Evolutionary conservation across 352 stramenopile species (phyloP).

Genomic region (Globisporangium sylvaticum): DNA sequence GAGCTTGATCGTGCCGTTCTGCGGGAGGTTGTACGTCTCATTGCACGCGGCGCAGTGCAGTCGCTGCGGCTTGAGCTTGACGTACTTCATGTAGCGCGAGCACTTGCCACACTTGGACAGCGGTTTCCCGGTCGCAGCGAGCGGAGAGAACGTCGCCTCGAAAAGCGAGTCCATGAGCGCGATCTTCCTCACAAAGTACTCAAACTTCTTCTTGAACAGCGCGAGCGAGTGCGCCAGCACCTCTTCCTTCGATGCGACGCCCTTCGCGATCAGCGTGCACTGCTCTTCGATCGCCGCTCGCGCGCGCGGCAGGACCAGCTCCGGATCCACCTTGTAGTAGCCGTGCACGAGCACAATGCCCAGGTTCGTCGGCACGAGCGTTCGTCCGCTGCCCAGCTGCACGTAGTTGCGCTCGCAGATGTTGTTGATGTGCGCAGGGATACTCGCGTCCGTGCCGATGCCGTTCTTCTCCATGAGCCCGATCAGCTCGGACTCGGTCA

Average conservation of each 20-base stretch:
- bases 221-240: constrained; percentile 36
- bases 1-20: constrained; percentile 34
- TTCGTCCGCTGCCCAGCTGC: constrained; percentile 43
- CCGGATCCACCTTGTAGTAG: constrained; percentile 70
- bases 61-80: constrained; percentile 36
- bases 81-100: constrained; percentile 52
- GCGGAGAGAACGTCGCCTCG: constrained; percentile 52
- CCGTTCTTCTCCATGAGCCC: constrained; percentile 80
- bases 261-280: constrained; percentile 77
- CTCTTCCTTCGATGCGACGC: constrained; percentile 33
- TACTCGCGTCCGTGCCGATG: constrained; percentile 77
- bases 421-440: constrained; percentile 84
- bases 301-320: constrained; percentile 68
- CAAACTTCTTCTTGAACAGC: constrained; percentile 47
- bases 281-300: constrained; percentile 80
- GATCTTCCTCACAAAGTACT: constrained; percentile 51
- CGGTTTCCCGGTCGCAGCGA: constrained; percentile 38
- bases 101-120: constrained; percentile 55
- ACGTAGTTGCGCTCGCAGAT: constrained; percentile 82
- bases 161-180: constrained; percentile 63
- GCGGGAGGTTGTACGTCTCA: constrained; percentile 34
- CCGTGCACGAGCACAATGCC: constrained; percentile 71
- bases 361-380: constrained; percentile 61
- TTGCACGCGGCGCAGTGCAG: constrained; percentile 48
- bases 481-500: constrained; percentile 83